Base-by-base conservation (phyloP, 2,329 filamentous ascomycete genomes). In the Sordariomycetes sp. region DNA sequence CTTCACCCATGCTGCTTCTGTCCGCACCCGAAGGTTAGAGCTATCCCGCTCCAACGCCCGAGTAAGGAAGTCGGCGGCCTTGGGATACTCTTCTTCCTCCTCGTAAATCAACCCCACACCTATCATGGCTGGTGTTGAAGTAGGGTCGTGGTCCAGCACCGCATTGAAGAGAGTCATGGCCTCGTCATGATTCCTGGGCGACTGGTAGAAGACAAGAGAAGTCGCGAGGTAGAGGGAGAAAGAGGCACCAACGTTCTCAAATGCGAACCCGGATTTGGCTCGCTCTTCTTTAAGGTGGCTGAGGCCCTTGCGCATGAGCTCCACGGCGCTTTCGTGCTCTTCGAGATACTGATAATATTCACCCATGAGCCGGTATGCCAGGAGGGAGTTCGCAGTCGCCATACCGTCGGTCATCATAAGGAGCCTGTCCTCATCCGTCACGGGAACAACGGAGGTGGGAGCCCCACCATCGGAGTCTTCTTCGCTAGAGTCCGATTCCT, bases 1-100 rank as follows among this genome's bases (percentile, higher is more conserved):
- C 67, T 88, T 90, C 62, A 94, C 91, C 94, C 94, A 99, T 1
- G 91, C 93, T 20, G 90, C 84, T 71, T 99, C 95, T 18, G 88
- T 87, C 58, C 84, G 86, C 51, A 99, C 87, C 34, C 86, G 87
- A 22, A 91, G 76, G 64, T 97, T 96, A 12, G 76, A 75, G 2
- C 79, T 75, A 66, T 96, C 90, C 25, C 88, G 82, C 62, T 85
- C 70, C 28, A 95, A 70, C 1, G 94, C 94, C 62, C 89, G 82
- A 46, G 80, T 80, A 14, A 99, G 74, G 66, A 96, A 97, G 32
- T 87, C 81, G 46, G 92, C 84, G 0, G 95, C 94, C 65, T 90
- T 80, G 53, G 82, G 78, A 65, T 89, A 97, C 62, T 97, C 88
- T 65, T 96, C 88, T 63, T 96, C 91, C 65, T 97, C 94, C 70